Evolutionary conservation across 140 eudicot genomes (phyloP), one percentile per base, ranked within the genome.

Genomic region (Erigeron philadelphicus): DNA sequence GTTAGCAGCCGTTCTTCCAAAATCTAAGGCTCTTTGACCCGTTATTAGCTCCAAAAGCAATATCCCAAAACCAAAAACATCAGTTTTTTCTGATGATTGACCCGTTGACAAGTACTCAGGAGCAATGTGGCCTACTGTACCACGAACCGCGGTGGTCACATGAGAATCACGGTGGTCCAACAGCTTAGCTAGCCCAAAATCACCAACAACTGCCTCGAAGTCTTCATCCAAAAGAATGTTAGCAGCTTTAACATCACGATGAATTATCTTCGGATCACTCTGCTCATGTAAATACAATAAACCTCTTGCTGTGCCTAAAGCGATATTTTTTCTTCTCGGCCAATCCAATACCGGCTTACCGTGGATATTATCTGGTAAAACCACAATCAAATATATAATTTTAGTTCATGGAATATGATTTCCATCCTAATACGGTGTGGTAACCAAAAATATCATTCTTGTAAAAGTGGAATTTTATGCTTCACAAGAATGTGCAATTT

Each of bases 91-190:
- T 1, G 97, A 90, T 11, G 97, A 90, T 60, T 87, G 97, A 58
- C 97, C 97, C 0, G 97, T 87, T 6, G 86, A 90, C 73, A 90
- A 49, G 69, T 90, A 90, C 78, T 90, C 97, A 1, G 97, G 97
- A 42, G 97, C 97, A 69, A 90, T 90, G 76, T 90, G 95, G 60
- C 97, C 97, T 52, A 90, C 88, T 2, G 97, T 90, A 67, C 97
- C 97, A 78, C 97, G 93, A 31, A 90, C 97, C 6, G 97, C 97
- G 1, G 97, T 90, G 43, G 97, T 87, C 46, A 90, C 97, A 40
- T 90, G 97, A 65, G 97, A 87, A 57, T 90, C 97, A 4, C 75
- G 84, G 76, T 85, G 95, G 77, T 90, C 97, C 80, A 90, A 73
- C 38, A 87, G 75, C 85, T 90, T 90, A 35, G 97, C 97, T 74